These are phyloP conservation scores for Nicotiana attenuata DNA, from an alignment of 257 asterid genomes.

Conservation along the genomic window DNA sequence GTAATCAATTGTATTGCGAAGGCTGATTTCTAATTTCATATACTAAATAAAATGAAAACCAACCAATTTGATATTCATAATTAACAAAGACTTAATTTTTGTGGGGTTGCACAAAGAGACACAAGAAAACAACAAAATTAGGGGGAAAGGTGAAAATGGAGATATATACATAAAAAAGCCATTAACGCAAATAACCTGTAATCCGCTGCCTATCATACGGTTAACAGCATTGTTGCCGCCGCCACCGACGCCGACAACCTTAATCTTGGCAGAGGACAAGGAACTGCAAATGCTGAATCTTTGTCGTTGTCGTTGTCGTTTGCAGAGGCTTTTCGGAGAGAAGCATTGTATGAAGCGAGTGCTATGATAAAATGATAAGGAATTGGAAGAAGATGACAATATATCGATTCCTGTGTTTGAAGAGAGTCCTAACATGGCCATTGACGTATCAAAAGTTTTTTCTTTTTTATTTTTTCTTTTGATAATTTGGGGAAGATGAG, in stretches of 20 bases:
- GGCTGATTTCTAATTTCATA: not conserved
- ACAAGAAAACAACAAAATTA: not conserved
- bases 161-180: not conserved
- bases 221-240: constrained; percentile 97
- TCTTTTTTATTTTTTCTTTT: not conserved
- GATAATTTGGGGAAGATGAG: not conserved
- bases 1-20: not conserved
- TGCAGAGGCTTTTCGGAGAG: constrained; percentile 24
- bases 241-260: constrained; percentile 95
- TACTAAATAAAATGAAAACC: not conserved
- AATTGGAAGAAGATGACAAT: constrained; percentile 30
- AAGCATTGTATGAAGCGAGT: constrained; percentile 30
- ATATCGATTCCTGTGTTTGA: constrained; percentile 36
- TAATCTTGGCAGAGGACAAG: constrained; percentile 71
- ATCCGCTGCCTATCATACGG: constrained; percentile 94
- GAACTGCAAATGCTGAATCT: constrained; percentile 46
- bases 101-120: not conserved
- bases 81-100: not conserved
- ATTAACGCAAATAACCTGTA: constrained; percentile 33
- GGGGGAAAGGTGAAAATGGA: too few species aligned
- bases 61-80: not conserved
- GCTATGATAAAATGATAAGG: constrained; percentile 24
- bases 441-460: not conserved
- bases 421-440: constrained; percentile 49
- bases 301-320: constrained; percentile 42